Base-by-base conservation (phyloP, 2,329 filamentous ascomycete species). In the Chalaropsis thielavioides region DNA sequence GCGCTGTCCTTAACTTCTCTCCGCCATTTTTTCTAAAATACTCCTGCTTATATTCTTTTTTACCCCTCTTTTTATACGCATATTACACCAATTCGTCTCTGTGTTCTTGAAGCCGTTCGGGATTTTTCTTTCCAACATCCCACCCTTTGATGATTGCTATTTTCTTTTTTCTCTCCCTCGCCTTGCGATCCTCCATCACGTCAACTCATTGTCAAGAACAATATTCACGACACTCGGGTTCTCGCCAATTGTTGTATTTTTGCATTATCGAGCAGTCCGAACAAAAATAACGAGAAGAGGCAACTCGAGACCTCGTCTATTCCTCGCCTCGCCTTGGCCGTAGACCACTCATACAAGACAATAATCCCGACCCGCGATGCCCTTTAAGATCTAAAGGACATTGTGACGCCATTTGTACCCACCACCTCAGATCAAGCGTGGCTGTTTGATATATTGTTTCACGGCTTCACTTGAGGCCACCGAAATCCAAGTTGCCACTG, bases 381-480 rank as follows among this genome's bases (percentile, higher is more conserved):
- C 51, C 24, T 27, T 27, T 6, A 4, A 15, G 51, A 27, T 27
- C 27, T 58, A 15, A 35, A 10, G 51, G 13, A 58, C 31, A 35
- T 58, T 35, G 51, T 58, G 51, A 58, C 51, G 51, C 51, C 51
- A 31, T 58, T 35, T 35, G 27, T 58, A 58, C 31, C 27, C 27
- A 31, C 24, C 51, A 58, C 6, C n/a, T 58, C 27, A 58, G 43
- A 19, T 19, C 51, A 35, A 24, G 13, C 51, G 51, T 35, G 7
- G 51, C 11, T 27, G 51, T 58, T 31, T 58, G 51, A 35, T 31
- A 58, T 17, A 8, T n/a, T 58, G 51, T 35, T 58, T 58, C 51
- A 58, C 51, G 51, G 27, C 51, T 22, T 35, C 13, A 58, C 27
- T 46, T 58, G 51, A 58, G 51, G 51, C 51, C 51, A 58, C 51